These are phyloP conservation scores for Ambrosiella beaveri DNA, from an alignment of 2,329 filamentous ascomycete species.

Conservation along the genomic window DNA sequence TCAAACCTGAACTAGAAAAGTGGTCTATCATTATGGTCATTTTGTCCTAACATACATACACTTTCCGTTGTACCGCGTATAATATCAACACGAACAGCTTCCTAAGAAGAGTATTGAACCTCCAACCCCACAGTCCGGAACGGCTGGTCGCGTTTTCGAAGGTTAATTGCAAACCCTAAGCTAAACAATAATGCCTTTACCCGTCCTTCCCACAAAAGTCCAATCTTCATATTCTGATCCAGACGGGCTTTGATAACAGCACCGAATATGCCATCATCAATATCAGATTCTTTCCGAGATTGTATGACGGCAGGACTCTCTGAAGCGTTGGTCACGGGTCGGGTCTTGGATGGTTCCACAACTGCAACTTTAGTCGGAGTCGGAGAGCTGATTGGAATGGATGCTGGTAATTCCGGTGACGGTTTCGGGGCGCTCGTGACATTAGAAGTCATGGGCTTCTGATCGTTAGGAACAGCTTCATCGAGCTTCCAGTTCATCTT, in stretches of 20 bases:
- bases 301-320: not conserved
- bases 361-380: no score
- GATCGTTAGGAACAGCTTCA: constrained; percentile 10
- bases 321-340: not conserved
- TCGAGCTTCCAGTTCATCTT: constrained; percentile 35
- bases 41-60: not conserved
- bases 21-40: not conserved
- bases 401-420: no score
- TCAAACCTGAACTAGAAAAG: no score
- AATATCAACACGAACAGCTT: not conserved
- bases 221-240: constrained; percentile 74
- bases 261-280: constrained; percentile 43
- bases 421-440: not conserved
- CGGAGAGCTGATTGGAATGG: no score
- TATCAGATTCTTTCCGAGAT: constrained; percentile 8
- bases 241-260: constrained; percentile 81
- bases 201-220: constrained; percentile 80
- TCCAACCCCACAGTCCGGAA: constrained; percentile 63
- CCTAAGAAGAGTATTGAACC: constrained; percentile 61
- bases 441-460: not conserved
- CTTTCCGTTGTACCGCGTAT: not conserved
- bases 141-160: constrained; percentile 57
- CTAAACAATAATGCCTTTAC: constrained; percentile 88
- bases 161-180: constrained; percentile 69
- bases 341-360: not conserved